Conservation (phyloP, 176 grass and related monocot species). For the Lolium multiflorum region DNA sequence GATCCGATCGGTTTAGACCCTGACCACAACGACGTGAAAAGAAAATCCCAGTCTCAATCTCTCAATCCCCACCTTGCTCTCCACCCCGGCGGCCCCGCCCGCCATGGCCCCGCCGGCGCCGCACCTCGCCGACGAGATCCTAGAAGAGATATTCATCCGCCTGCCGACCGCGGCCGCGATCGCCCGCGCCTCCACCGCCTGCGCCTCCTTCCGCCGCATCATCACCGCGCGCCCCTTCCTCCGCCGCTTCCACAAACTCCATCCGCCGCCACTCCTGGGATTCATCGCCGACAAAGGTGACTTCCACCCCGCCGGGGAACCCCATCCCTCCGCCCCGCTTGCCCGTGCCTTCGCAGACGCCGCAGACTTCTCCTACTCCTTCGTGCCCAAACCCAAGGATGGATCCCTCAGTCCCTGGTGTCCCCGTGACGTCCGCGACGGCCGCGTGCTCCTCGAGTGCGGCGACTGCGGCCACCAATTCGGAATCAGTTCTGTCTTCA, state of each 20-base stretch:
- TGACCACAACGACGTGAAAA: too few relatives aligned
- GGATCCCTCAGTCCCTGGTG: not conserved
- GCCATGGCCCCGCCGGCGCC: not conserved
- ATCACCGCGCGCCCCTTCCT: constrained; percentile 16
- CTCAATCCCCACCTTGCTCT: too few relatives aligned
- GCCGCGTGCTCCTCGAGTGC: constrained; percentile 16
- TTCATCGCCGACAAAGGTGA: not conserved
- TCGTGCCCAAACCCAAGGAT: not conserved
- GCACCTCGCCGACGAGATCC: not conserved
- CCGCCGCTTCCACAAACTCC: constrained; percentile 10
- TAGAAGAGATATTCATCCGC: constrained; percentile 17
- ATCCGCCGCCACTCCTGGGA: constrained; percentile 23
- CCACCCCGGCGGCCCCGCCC: not conserved
- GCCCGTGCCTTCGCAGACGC: not conserved
- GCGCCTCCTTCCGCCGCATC: constrained; percentile 23
- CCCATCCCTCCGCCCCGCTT: constrained; percentile 21
- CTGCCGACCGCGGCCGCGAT: not conserved
- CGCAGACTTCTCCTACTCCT: constrained; percentile 22
- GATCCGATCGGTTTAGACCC: too few relatives aligned
- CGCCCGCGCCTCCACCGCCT: not conserved
- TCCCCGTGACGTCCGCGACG: not conserved
- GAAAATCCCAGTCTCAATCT: too few relatives aligned
- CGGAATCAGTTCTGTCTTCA: not conserved
- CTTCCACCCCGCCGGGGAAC: constrained; percentile 11
- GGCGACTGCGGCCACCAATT: not conserved